Conservation (phyloP, 768 basidiomycete genomes). For the Leccinum fibrillosum region DNA sequence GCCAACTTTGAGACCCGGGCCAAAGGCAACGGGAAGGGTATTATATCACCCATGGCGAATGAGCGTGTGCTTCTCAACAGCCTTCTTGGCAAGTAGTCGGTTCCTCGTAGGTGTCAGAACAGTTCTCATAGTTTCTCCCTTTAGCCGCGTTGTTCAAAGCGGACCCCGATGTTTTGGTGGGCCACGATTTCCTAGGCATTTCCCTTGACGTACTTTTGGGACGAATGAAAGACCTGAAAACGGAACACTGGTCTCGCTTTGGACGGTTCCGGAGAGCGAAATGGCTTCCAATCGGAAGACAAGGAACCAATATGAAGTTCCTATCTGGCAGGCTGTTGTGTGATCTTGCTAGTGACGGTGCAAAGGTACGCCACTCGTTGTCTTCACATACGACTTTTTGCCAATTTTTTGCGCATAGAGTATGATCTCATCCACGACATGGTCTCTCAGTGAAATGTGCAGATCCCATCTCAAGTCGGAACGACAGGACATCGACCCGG, state of each 20-base stretch:
- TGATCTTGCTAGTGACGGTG: conserved; percentile 92
- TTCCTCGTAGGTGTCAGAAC: not conserved
- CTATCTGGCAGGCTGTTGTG: conserved; percentile 84
- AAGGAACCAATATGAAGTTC: conserved; percentile 82
- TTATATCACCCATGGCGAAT: conserved; percentile 70
- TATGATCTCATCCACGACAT: conserved; percentile 97
- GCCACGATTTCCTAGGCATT: conserved; percentile 90
- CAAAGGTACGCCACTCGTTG: conserved; percentile 56
- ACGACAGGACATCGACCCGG: conserved; percentile 92
- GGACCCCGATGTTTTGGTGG: conserved; percentile 93
- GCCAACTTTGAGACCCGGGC: conserved; percentile 74
- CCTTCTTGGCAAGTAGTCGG: conserved; percentile 58
- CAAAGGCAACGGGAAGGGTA: conserved; percentile 58
- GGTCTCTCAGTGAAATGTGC: conserved; percentile 98
- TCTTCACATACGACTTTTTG: not conserved
- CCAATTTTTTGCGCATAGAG: conserved; percentile 45
- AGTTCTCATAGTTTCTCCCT: not conserved
- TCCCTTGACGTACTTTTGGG: conserved; percentile 88
- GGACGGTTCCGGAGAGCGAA: conserved; percentile 83
- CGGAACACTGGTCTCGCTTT: conserved; percentile 91
- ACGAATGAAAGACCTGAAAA: conserved; percentile 87
- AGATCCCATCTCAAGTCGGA: conserved; percentile 80
- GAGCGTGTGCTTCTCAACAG: conserved; percentile 85
- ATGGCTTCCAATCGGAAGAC: conserved; percentile 78
- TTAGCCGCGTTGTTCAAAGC: conserved; percentile 74